Evolutionary conservation across 805 yeast species (phyloP), one percentile per base, ranked within the genome.

Genomic region (Nakazawaea wyomingensis): DNA sequence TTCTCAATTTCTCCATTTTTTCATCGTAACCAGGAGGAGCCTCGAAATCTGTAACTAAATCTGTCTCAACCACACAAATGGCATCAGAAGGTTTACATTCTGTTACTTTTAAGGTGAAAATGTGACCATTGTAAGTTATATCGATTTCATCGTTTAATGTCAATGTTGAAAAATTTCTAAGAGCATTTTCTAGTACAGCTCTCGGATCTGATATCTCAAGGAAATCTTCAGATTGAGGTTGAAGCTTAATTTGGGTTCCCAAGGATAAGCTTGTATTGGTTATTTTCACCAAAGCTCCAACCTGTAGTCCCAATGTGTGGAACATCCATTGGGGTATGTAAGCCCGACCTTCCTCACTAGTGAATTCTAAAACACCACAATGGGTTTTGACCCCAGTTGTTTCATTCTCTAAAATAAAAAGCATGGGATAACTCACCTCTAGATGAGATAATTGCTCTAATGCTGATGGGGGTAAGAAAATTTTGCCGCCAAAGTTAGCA

Each of bases 261-360:
- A 81, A 72, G 10, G 93, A 91, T 37, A 93, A 70, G 59, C 88
- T 95, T 20, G 88, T 79, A 37, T 80, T 79, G 34, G 81, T 72
- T 32, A 95, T 74, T 49, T 82, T 82, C 14, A 93, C 67, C 46
- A 93, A 66, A n/a, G 85, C 74, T 0, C 98, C 98, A 0, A 96
- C 85, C 39, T 74, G 74, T 6, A 85, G 65, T 27, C 71, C 69
- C 30, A 93, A 64, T 0, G 95, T 85, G 35, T 66, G 73, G 85
- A 93, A 77, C 90, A 93, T 90, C 99, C 99, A 93, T 53, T 86
- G 88, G 0, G 99, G 99, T 28, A 93, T 55, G 59, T 93, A 93
- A 2, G 79, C 93, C 44, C 99, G 72, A 14, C 99, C 99, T 67
- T 93, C 99, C 57, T 93, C 98, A 1, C 99, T 96, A 14, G 86